These are phyloP conservation scores for Penicillium sp. DNA, from an alignment of 2,329 filamentous ascomycete genomes.

Conservation along the genomic window DNA sequence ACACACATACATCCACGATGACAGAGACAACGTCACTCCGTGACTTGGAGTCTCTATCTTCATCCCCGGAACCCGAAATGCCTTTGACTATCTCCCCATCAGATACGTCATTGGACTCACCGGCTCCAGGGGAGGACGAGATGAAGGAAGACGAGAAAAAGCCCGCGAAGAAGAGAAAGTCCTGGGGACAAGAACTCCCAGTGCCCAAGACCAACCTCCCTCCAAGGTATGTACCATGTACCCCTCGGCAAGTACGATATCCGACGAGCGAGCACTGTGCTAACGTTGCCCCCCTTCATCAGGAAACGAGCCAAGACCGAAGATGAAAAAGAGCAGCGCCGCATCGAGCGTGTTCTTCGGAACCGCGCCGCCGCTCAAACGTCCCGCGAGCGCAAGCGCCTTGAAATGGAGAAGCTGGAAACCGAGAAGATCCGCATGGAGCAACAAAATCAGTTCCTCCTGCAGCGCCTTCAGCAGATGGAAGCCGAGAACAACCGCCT, in stretches of 20 bases:
- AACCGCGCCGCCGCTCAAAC: conserved; percentile 97
- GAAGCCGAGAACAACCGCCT: conserved; percentile 58
- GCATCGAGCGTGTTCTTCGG: conserved; percentile 93
- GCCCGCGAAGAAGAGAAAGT: conserved; percentile 90
- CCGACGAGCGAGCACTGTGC: neutral
- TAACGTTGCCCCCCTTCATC: conserved; percentile 8
- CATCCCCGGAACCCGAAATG: conserved; percentile 39
- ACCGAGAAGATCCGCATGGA: conserved; percentile 67
- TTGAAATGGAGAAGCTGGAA: conserved; percentile 83
- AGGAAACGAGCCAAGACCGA: conserved; percentile 98
- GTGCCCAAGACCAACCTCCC: conserved; percentile 96
- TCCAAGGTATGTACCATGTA: conserved; percentile 68
- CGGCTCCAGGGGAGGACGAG: conserved; percentile 28
- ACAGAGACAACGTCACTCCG: conserved; percentile 37
- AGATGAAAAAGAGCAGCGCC: conserved; percentile 97
- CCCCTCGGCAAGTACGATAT: neutral
- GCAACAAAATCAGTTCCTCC: conserved; percentile 71
- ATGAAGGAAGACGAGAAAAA: conserved; percentile 62
- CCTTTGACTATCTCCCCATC: conserved; percentile 47
- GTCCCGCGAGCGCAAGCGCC: conserved; percentile 88
- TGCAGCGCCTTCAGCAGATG: conserved; percentile 64
- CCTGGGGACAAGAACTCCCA: conserved; percentile 95
- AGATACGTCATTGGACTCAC: conserved; percentile 42
- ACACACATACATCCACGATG: conserved; percentile 27
- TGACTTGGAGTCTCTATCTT: conserved; percentile 36